A percentile compares a stretch with the other conserved stretches of the same genome.
Evolutionary conservation across 805 yeast species (phyloP).

Genomic region (Candida tammaniensis): DNA sequence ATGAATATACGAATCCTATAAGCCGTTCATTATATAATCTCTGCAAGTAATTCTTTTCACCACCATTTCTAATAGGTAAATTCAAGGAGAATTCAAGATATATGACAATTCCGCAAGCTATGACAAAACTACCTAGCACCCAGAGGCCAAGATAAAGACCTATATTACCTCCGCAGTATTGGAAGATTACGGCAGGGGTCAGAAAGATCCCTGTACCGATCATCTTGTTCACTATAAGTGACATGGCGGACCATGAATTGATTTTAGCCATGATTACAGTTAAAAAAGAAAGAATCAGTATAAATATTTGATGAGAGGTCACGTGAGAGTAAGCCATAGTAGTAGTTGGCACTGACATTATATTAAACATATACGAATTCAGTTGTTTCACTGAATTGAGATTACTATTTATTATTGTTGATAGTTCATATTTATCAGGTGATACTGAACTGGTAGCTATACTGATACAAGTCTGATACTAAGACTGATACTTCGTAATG

Average conservation of each 20-base stretch:
- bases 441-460: no score
- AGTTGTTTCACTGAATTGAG: no score
- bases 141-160: constrained; percentile 31
- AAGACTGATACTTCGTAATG: no score
- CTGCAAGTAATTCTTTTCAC: constrained; percentile 39
- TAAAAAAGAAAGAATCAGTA: no score
- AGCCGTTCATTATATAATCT: constrained; percentile 37
- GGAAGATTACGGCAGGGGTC: constrained; percentile 40
- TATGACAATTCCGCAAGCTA: constrained; percentile 38
- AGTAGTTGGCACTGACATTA: no score
- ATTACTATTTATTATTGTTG: no score
- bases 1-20: constrained; percentile 42
- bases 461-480: no score
- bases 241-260: constrained; percentile 28
- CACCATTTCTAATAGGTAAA: constrained; percentile 40
- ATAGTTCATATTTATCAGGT: no score
- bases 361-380: no score
- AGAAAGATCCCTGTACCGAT: constrained; percentile 43
- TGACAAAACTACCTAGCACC: constrained; percentile 35
- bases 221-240: constrained; percentile 42
- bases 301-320: no score
- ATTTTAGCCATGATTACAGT: no score
- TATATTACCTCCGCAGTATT: constrained; percentile 37
- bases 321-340: no score
- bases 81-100: constrained; percentile 40